Base-by-base conservation (phyloP, 2,329 filamentous ascomycete species). In the Lachnum nothofagi region DNA sequence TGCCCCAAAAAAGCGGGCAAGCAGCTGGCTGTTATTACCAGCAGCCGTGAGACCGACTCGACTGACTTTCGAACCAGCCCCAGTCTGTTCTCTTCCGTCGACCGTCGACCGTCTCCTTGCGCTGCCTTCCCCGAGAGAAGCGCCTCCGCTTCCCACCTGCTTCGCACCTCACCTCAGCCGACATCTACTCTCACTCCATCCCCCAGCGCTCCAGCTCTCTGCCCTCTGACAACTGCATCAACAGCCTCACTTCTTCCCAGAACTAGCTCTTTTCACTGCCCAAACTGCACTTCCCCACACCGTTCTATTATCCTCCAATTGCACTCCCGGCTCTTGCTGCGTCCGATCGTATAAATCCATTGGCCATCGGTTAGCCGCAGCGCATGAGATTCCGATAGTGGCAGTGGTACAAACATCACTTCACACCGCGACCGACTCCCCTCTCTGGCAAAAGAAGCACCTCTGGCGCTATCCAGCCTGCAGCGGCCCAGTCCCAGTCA, bases 351-450 rank as follows among this genome's bases (percentile, higher is more conserved):
- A 17, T 17, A 19, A 37, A 20, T 10, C 34, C 34, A 37, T 37
- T 37, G 34, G 34, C 34, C n/a, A 37, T 37, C 34, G 34, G 34
- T 20, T 37, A 37, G n/a, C 34, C 17, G 34, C 34, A 16, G 34
- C 34, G 34, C 34, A 10, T 37, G 16, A 14, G 17, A 37, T 37
- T 22, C 34, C 41, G 25, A 20, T 22, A 14, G 41, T 43, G 24
- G 25, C 16, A 14, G 41, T 43, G 24, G 27, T 27, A 43, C 41
- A 43, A 34, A 43, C 38, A 40, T 14, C 38, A 22, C 38, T 27
- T 40, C 20, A 22, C 17, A 22, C 20, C 17, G 38, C 14, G 38
- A 24, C 6, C 37, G 6, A 40, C 12, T 19, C 12, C 37, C 19
- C 6, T 22, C 10, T 6, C 20, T 20, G 37, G 20, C 37, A 22